Evolutionary conservation across 176 grass and related monocot species (phyloP), one percentile per base, ranked within the genome.

Genomic region (Rhynchospora tenuis): DNA sequence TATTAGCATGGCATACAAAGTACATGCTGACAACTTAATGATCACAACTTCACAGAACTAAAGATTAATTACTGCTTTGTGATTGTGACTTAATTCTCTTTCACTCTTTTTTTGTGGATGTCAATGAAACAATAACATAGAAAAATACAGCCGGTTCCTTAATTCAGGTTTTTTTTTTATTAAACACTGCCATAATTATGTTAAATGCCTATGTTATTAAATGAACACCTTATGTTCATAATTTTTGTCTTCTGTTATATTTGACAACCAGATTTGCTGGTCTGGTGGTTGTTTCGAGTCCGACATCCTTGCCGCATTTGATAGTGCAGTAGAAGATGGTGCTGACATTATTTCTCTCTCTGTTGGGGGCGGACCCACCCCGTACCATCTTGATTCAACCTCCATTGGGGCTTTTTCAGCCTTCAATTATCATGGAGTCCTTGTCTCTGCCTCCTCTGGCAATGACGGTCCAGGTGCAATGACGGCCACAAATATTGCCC

Each of bases 271-370:
- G 79, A 47, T 82, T 82, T 82, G 79, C 79, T 82, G 79, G 79
- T 65, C 79, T 23, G 33, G 59, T 8, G 96, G 96, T 10, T 98
- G 96, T 84, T 87, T 98, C 20, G 96, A 95, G 80, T 98, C 93
- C n/a, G 96, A 95, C 88, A 98, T 98, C 86, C 91, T 98, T 3
- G 96, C 96, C 0, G 96, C 91, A 6, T 95, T 98, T 88, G 96
- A 98, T 86, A 86, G 88, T 67, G 96, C 96, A 7, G 91, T 98
- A 0, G 89, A 89, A 0, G 96, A 98, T 69, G 96, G 93, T 17
- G 96, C 90, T 7, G 96, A 98, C 23, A 87, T 98, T 82, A 93
- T 98, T 75, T 98, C 96, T 13, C 86, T 98, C 4, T 95, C 93
- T 3, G 93, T 98, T 11, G 95, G 95, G 23, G 92, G 95, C 5